phyloP scores from a whole-genome alignment of 2,329 filamentous ascomycete species.

The Venturia pyrina region DNA sequence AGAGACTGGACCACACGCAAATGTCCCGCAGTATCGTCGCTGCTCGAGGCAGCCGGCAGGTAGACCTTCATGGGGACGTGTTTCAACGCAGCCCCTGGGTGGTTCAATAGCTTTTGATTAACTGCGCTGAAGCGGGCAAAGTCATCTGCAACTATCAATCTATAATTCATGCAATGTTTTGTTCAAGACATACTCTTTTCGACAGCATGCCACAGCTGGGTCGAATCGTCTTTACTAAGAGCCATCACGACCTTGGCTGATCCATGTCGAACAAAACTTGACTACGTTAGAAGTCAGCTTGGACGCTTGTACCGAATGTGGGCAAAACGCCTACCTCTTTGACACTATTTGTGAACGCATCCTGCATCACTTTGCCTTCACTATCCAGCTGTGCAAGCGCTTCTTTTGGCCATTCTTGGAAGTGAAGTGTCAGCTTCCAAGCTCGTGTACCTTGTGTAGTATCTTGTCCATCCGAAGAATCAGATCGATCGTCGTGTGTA shows the following conservation, averaged over 20 bases:
- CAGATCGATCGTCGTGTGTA: not conserved
- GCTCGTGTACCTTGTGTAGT: constrained; percentile 25
- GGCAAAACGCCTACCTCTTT: constrained; percentile 41
- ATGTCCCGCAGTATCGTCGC: constrained; percentile 26
- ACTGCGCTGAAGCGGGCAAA: constrained; percentile 62
- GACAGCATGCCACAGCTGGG: constrained; percentile 71
- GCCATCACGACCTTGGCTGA: constrained; percentile 86
- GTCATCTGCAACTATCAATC: constrained; percentile 49
- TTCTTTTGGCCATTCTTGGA: constrained; percentile 47
- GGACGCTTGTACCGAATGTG: constrained; percentile 10
- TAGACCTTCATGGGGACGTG: constrained; percentile 86
- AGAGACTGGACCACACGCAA: constrained; percentile 59
- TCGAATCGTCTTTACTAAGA: constrained; percentile 74
- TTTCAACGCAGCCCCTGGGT: constrained; percentile 58
- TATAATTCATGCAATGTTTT: not conserved
- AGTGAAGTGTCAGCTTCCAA: constrained; percentile 55
- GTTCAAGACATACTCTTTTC: constrained; percentile 48
- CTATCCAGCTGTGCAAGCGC: constrained; percentile 48
- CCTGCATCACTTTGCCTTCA: constrained; percentile 47
- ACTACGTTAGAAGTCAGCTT: constrained; percentile 32
- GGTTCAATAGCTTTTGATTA: constrained; percentile 65
- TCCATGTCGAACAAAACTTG: constrained; percentile 79
- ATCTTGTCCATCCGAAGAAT: constrained; percentile 16
- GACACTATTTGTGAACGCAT: constrained; percentile 59
- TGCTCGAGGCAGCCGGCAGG: constrained; percentile 47